Percentiles rank a stretch among this genome's conserved stretches.
Evolutionary conservation across 345 rosid genomes (phyloP).

Genomic region (Erucastrum elatum): DNA sequence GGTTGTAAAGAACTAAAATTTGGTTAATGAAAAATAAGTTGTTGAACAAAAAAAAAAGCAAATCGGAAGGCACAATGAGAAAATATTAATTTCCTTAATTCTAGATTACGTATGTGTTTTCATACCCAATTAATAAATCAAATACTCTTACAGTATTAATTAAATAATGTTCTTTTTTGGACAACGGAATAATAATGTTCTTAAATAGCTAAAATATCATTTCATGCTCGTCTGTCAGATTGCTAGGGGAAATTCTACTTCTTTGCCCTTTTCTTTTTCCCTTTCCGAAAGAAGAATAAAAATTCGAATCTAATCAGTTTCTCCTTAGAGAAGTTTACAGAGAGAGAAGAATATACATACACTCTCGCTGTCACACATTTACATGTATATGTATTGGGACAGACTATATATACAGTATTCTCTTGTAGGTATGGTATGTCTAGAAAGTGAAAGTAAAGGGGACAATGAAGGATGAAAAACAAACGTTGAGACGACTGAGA

Average conservation of each 20-base stretch:
- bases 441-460: neutral
- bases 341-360: neutral
- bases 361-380: neutral
- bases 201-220: neutral
- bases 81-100: too few species aligned
- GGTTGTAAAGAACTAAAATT: too few species aligned
- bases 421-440: neutral
- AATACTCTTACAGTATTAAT: neutral
- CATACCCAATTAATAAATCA: neutral
- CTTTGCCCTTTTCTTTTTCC: neutral
- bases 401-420: neutral
- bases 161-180: neutral
- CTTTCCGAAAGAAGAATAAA: neutral
- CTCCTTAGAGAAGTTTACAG: neutral
- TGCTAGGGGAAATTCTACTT: neutral
- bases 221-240: neutral
- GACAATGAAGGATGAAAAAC: neutral
- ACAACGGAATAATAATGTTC: neutral
- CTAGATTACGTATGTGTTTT: neutral
- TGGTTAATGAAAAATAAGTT: too few species aligned
- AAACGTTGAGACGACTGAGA: neutral
- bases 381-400: neutral
- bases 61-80: neutral
- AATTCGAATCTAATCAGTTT: neutral
- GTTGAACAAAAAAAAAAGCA: too few species aligned